These are phyloP conservation scores for Gaertneriomyces sp. DNA, from an alignment of 192 early-diverging fungal species.

Conservation along the genomic window DNA sequence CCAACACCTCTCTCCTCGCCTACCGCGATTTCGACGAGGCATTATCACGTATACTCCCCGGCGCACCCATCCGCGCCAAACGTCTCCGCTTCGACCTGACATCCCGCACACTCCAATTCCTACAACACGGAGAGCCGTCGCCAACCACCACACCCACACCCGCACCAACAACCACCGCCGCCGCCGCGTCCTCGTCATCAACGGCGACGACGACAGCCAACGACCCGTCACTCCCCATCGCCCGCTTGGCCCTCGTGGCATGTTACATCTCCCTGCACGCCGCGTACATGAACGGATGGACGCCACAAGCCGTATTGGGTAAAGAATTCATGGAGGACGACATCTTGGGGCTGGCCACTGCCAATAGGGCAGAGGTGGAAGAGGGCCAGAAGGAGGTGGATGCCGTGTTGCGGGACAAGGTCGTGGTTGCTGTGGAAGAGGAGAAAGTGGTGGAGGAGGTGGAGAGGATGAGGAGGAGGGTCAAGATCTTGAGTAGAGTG, in stretches of 20 bases:
- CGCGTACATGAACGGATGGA: constrained; percentile 35
- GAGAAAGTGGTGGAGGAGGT: neutral
- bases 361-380: neutral
- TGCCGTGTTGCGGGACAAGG: neutral
- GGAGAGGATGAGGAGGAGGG: too few relatives aligned
- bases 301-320: constrained; percentile 35
- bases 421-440: neutral
- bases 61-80: constrained; percentile 26
- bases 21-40: constrained; percentile 48
- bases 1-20: constrained; percentile 28
- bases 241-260: constrained; percentile 33
- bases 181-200: too few relatives aligned
- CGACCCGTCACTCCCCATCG: constrained; percentile 8
- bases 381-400: neutral
- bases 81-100: constrained; percentile 35
- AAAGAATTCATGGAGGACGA: constrained; percentile 34
- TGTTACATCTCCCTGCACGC: constrained; percentile 34
- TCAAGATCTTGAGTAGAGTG: too few relatives aligned
- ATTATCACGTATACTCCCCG: constrained; percentile 30
- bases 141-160: neutral
- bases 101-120: neutral
- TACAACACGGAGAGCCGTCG: constrained; percentile 23
- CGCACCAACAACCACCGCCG: neutral
- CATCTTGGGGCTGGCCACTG: neutral
- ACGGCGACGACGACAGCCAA: too few relatives aligned